These are phyloP conservation scores for Pythium utonaiense DNA, from an alignment of 352 stramenopile genomes.

Conservation along the genomic window DNA sequence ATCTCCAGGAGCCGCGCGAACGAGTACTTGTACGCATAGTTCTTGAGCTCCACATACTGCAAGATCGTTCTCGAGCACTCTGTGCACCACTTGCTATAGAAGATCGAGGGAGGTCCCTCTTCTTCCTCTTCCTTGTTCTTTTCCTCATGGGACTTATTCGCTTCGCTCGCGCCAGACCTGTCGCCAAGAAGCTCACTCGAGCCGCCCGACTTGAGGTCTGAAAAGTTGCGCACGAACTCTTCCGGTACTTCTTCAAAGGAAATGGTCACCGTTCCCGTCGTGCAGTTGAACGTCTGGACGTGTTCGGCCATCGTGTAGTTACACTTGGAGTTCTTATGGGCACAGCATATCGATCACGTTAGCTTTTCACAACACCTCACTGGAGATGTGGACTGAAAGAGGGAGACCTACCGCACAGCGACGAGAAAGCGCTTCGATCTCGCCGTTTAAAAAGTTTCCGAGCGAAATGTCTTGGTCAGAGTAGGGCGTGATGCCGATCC, in stretches of 20 bases:
- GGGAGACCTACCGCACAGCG: constrained; percentile 78
- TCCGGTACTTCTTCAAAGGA: constrained; percentile 69
- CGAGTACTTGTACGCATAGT: constrained; percentile 96
- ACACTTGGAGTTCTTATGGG: constrained; percentile 78
- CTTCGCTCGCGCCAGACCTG: not conserved
- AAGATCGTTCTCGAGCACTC: constrained; percentile 92
- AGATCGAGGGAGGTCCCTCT: constrained; percentile 56
- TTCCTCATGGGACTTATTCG: not conserved
- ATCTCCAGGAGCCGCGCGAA: constrained; percentile 98
- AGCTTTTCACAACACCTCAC: too few species aligned
- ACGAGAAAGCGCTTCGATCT: constrained; percentile 59
- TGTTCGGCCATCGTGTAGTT: constrained; percentile 80
- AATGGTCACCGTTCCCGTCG: constrained; percentile 65
- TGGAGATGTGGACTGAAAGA: too few species aligned
- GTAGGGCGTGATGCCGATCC: constrained; percentile 59
- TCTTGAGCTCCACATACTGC: constrained; percentile 81
- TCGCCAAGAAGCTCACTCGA: constrained; percentile 19
- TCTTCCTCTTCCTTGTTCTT: constrained; percentile 2
- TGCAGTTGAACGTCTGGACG: constrained; percentile 77
- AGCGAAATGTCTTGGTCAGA: constrained; percentile 76
- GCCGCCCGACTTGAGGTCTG: not conserved
- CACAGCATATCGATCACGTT: too few species aligned
- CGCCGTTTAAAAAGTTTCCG: constrained; percentile 71
- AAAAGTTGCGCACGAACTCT: not conserved
- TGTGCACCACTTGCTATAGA: constrained; percentile 98